A percentile compares a stretch with the other conserved stretches of the same genome.
These are phyloP conservation scores for Solanum ahanhuiri DNA, from an alignment of 257 asterid species.

Conservation along the genomic window DNA sequence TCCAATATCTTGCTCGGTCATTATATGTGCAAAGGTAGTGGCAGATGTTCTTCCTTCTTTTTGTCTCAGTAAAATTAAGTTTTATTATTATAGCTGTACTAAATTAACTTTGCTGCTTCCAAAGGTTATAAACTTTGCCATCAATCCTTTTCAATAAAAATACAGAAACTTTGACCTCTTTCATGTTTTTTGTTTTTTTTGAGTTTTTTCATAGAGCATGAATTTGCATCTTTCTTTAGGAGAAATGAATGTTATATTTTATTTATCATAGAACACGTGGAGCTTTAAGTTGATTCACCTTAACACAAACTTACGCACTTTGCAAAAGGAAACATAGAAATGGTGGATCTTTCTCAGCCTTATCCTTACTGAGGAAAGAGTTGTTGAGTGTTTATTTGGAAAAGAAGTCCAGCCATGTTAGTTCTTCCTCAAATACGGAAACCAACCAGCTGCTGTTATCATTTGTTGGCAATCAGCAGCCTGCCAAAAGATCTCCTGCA, in stretches of 20 bases:
- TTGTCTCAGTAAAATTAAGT: neutral
- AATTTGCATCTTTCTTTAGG: neutral
- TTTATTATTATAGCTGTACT: neutral
- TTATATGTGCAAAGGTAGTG: neutral
- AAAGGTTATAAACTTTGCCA: neutral
- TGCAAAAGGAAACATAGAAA: constrained; percentile 48
- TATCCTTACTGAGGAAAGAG: constrained; percentile 52
- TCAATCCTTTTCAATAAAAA: neutral
- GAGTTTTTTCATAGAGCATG: neutral
- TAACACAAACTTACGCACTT: constrained; percentile 50
- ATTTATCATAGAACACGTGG: constrained; percentile 2
- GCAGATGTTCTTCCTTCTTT: neutral
- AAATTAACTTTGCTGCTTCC: neutral
- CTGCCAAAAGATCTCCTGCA: constrained; percentile 26
- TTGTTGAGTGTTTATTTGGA: constrained; percentile 46
- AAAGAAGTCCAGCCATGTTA: constrained; percentile 38
- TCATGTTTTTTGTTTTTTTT: neutral
- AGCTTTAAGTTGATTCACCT: constrained; percentile 25
- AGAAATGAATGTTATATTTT: neutral
- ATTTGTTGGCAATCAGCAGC: constrained; percentile 51
- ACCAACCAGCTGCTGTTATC: constrained; percentile 55
- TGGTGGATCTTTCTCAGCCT: constrained; percentile 41
- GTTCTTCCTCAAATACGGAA: constrained; percentile 38
- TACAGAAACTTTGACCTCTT: neutral
- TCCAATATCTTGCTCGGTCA: neutral